Conservation (phyloP, 2,329 filamentous ascomycete species). For the Didymella sp. region DNA sequence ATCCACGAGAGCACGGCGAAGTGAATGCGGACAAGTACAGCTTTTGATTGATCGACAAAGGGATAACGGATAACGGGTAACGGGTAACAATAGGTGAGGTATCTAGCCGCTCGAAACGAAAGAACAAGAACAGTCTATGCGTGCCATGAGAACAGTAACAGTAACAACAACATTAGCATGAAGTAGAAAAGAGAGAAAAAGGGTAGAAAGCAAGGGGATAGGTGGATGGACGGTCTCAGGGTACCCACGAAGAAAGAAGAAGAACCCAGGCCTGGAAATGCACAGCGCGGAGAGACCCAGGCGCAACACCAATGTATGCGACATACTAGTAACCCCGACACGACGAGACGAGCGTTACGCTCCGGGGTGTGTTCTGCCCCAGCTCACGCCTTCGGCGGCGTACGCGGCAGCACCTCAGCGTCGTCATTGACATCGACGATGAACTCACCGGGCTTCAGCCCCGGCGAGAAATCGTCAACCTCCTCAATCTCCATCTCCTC, state of each 20-base stretch:
- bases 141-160: too few species aligned
- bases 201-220: not conserved
- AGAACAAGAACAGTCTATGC: not conserved
- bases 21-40: not conserved
- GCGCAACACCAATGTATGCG: too few species aligned
- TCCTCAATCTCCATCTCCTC: slow-evolving; percentile 58
- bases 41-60: not conserved
- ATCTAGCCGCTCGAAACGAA: not conserved
- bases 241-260: not conserved
- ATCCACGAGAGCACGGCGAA: too few species aligned
- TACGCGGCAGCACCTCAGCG: slow-evolving; percentile 1
- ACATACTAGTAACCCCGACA: too few species aligned
- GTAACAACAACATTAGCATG: not conserved
- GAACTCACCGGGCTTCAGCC: slow-evolving; percentile 48
- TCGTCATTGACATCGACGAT: slow-evolving; percentile 12
- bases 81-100: not conserved
- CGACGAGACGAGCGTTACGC: too few species aligned
- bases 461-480: slow-evolving; percentile 65
- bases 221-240: too few species aligned
- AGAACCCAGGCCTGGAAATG: not conserved
- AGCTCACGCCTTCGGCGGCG: not conserved
- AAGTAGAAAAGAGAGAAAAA: too few species aligned
- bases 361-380: too few species aligned
- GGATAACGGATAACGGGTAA: too few species aligned
- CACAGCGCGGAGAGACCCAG: too few species aligned